Conservation (phyloP, 495 filamentous ascomycete genomes). For the Evansstolkia leycettana region DNA sequence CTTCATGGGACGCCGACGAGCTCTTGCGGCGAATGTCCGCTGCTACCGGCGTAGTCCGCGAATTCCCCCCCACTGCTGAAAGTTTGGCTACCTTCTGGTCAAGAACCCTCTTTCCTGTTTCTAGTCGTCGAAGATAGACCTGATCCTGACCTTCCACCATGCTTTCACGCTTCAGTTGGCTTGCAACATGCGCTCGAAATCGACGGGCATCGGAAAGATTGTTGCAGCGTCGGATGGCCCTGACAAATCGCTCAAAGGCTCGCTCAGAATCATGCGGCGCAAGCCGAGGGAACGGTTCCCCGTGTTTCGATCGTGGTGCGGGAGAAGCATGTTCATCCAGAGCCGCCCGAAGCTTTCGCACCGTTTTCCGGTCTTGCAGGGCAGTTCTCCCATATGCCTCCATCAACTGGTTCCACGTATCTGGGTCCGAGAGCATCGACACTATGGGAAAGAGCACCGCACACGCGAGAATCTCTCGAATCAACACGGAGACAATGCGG, state of each 20-base stretch:
- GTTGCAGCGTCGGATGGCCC: constrained; percentile 75
- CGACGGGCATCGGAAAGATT: constrained; percentile 90
- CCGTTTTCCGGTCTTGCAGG: constrained; percentile 90
- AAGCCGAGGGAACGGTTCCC: constrained; percentile 55
- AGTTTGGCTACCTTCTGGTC: constrained; percentile 83
- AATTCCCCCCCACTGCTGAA: constrained; percentile 47
- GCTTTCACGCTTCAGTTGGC: constrained; percentile 77
- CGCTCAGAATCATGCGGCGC: constrained; percentile 66
- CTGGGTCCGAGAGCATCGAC: constrained; percentile 55
- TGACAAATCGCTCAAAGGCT: constrained; percentile 87
- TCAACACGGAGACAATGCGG: constrained; percentile 61
- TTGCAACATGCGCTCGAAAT: constrained; percentile 84
- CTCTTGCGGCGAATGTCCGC: constrained; percentile 24
- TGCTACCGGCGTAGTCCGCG: constrained; percentile 20
- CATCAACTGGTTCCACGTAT: constrained; percentile 94
- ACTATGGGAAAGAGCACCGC: constrained; percentile 29
- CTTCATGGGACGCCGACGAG: constrained; percentile 49
- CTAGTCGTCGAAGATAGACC: constrained; percentile 74
- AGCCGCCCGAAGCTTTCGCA: constrained; percentile 84
- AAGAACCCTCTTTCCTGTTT: constrained; percentile 79
- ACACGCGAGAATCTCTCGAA: constrained; percentile 70
- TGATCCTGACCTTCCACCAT: constrained; percentile 68
- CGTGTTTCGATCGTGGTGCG: constrained; percentile 50
- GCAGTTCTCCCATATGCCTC: constrained; percentile 79
- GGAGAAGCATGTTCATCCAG: constrained; percentile 92